Conservation (phyloP, 179 eudicot genomes). For the Beta macrorhiza region DNA sequence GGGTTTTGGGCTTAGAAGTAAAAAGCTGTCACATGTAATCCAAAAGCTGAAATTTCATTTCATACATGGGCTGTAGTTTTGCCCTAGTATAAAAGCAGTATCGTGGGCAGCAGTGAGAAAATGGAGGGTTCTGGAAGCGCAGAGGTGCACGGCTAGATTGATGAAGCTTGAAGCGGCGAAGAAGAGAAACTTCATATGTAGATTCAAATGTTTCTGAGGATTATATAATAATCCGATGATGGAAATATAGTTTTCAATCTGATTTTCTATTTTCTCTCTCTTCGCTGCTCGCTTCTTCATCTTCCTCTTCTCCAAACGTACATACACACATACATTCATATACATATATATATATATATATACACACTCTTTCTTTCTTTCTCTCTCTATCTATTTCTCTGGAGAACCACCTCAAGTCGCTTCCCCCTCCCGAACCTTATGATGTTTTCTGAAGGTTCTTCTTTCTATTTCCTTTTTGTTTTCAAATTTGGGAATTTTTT, state of each 20-base stretch:
- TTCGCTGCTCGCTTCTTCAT: conserved; percentile 17
- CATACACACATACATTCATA: background rate
- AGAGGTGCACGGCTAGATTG: background rate
- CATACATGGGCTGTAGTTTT: too few relatives aligned
- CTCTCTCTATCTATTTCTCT: conserved; percentile 9
- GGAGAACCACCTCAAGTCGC: conserved; percentile 20
- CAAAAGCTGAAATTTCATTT: background rate
- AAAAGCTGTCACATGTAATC: too few relatives aligned
- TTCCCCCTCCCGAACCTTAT: conserved; percentile 34
- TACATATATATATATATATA: background rate
- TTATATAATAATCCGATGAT: conserved; percentile 12
- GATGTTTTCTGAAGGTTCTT: conserved; percentile 31
- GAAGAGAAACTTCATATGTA: background rate
- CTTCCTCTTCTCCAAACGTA: background rate
- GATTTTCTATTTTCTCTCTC: background rate
- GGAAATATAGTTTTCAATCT: conserved; percentile 30
- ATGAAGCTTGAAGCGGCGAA: conserved; percentile 23
- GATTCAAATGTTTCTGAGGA: conserved; percentile 10
- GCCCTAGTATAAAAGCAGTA: background rate
- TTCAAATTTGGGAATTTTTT: background rate
- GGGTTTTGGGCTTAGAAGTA: too few relatives aligned
- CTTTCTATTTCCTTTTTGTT: background rate
- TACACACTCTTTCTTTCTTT: background rate
- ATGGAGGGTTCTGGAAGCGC: conserved; percentile 25
- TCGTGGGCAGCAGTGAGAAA: background rate